Base-by-base conservation (phyloP, 352 stramenopile genomes). In the Paralagenidium karlingii region DNA sequence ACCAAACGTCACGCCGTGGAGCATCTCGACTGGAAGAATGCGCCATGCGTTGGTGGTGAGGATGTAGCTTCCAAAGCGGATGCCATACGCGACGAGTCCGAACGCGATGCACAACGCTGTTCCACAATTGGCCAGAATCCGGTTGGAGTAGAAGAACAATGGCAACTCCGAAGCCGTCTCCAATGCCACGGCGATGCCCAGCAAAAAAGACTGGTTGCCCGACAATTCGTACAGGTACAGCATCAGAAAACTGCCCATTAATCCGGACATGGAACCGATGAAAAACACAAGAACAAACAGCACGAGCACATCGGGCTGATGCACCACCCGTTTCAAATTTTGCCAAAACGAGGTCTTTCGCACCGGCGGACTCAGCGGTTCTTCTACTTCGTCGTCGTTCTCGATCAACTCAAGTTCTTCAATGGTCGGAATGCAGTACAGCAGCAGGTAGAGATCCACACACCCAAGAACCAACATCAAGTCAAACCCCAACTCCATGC, bases 401-500 rank as follows among this genome's bases (percentile, higher is more conserved):
- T n/a, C n/a, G n/a, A n/a, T n/a, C n/a, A n/a, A n/a, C n/a, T n/a
- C n/a, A n/a, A n/a, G n/a, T n/a, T n/a, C n/a, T 15, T 73, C 45
- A 43, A 60, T 61, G 0, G 60, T 62, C 4, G 68, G 63, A 43
- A 82, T 79, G 40, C 55, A 67, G 21, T 37, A 34, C 11, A 79
- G 33, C 21, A 83, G 54, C 32, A 83, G 57, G 32, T 64, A 69
- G 27, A 83, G 59, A 41, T 63, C 74, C 40, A 79, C 52, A 40
- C 53, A 46, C 3, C 61, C 70, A 13, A 83, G 47, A 2, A 62
- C 61, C 15, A 83, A 52, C 38, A 79, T 61, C 69, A 83, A 73
- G 55, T 83, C 74, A 50, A 86, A 86, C 40, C 64, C 77, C 69
- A 68, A 83, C n/a, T 61, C 60, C 40, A 86, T 83, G 36, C 73